Evolutionary conservation across 495 filamentous ascomycete species (phyloP), one percentile per base, ranked within the genome.

Genomic region (Poronia punctata): DNA sequence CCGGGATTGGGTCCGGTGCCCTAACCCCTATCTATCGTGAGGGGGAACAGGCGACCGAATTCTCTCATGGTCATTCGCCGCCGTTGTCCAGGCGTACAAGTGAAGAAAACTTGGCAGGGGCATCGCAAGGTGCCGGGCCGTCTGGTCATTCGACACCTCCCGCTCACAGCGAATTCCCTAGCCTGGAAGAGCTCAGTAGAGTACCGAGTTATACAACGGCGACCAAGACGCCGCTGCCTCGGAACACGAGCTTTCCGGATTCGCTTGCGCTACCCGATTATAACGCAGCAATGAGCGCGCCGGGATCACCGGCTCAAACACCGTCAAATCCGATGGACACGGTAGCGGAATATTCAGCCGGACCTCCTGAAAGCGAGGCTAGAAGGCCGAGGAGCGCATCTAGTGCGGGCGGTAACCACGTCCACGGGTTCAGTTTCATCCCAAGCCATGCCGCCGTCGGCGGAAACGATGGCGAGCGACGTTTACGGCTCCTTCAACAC

Each of bases 161-260:
- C 12, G 76, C 77, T 46, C 77, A 82, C 39, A 66, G 76, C 17
- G 82, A 86, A 45, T 78, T 70, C 38, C 61, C 70, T 17, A 77
- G 83, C 48, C 64, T 82, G 21, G 74, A 76, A 40, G 68, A 72
- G 26, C 64, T 90, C 14, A 82, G 73, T 49, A 83, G 80, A 35
- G 84, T 92, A 6, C 87, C 87, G 4, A 87, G 82, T 35, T 94
- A 94, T 56, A 67, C 74, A 4, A 89, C 87, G 9, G 87, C 87
- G 1, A 70, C 88, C 12, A 76, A 71, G 31, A 69, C 78, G 1
- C 71, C 74, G 7, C 62, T 77, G 11, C 70, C 71, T 20, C 43
- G 56, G n/a, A 42, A 35, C 19, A 40, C 40, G 19, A 45, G 54
- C 30, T 48, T 48, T 32, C 49, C 49, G 15, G 50, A 38, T 15